Evolutionary conservation across 371 early-diverging fungal species (phyloP), one percentile per base, ranked within the genome.

Genomic region (Mortierella sp.): DNA sequence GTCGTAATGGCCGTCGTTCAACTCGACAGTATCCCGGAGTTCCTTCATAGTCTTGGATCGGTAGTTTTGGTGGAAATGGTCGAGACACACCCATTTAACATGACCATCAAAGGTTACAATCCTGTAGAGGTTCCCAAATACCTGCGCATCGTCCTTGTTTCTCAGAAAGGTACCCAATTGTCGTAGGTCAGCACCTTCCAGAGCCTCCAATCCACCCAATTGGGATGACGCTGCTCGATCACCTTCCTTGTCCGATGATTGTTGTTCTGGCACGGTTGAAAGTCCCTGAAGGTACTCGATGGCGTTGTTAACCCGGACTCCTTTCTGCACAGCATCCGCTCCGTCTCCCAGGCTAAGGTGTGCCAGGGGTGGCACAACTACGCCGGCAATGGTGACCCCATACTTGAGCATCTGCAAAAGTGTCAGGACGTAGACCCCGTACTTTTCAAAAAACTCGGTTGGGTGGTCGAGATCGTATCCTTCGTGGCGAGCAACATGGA

Each of bases 401-500:
- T 55, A 78, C 34, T 77, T 70, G 70, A 84, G 47, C 78, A 78
- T 78, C 54, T 80, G 70, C 73, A 84, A 45, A 75, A 84, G 65
- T 4, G 55, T 75, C 58, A 84, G 45, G 16, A 78, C 70, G 38
- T 80, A 75, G 1, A 72, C 13, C 9, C 84, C 80, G 11, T 84
- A 84, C 75, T 77, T 77, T 24, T 80, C 58, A n/a, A 80, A 84
- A 26, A 84, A 84, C 58, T 80, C 84, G 21, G 34, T 80, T 11
- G 84, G 84, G 1, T 47, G 55, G 31, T 74, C 78, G 26, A 84
- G 34, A 9, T 80, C 80, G 26, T 84, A 84, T 9, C 84, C 84
- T 10, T 84, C 84, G 45, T 84, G 84, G 1, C 74, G 68, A 3
- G 80, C 80, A 7, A 83, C 74, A 71, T 83, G 84, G 24, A 84